Percentiles rank a stretch among this genome's conserved stretches.
Evolutionary conservation across 495 filamentous ascomycete species (phyloP).

Genomic region (Talaromyces adpressus): DNA sequence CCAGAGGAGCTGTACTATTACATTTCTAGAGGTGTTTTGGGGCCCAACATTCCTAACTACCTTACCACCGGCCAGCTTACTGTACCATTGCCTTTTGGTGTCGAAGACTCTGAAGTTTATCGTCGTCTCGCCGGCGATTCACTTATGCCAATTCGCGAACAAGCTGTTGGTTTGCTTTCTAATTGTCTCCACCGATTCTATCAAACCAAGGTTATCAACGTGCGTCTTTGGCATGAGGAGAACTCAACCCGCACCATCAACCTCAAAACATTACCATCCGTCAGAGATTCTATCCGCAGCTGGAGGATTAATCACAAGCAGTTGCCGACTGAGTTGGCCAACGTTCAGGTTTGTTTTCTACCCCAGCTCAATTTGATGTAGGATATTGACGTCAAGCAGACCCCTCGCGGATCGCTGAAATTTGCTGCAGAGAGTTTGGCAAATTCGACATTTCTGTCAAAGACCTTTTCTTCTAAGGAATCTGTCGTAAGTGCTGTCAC

Average conservation of each 20-base stretch:
- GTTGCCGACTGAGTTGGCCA: conserved; percentile 36
- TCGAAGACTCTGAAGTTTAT: conserved; percentile 73
- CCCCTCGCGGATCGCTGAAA: conserved; percentile 29
- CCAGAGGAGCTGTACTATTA: conserved; percentile 92
- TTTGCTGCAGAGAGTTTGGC: conserved; percentile 50
- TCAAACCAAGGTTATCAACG: conserved; percentile 63
- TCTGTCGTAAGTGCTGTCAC: conserved; percentile 22
- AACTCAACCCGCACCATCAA: conserved; percentile 56
- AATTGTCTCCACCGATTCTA: conserved; percentile 76
- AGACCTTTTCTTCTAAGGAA: conserved; percentile 47
- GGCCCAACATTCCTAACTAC: conserved; percentile 72
- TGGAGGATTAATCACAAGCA: conserved; percentile 65
- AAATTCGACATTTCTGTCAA: conserved; percentile 56
- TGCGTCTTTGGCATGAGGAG: conserved; percentile 81
- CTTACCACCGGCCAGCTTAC: conserved; percentile 69
- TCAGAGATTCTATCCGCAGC: conserved; percentile 52
- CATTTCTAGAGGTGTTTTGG: conserved; percentile 72
- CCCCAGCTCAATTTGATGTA: neutral
- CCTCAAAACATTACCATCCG: conserved; percentile 54
- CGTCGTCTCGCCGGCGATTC: conserved; percentile 65
- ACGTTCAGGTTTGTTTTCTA: conserved; percentile 21
- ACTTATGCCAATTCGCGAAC: conserved; percentile 63
- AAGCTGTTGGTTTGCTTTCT: conserved; percentile 68
- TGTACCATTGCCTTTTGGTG: conserved; percentile 72
- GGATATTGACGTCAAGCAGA: conserved; percentile 11